Percentiles rank a stretch among this genome's conserved stretches.
These are phyloP conservation scores for Polyporus tsugae DNA, from an alignment of 1,284 basidiomycete genomes.

Conservation along the genomic window DNA sequence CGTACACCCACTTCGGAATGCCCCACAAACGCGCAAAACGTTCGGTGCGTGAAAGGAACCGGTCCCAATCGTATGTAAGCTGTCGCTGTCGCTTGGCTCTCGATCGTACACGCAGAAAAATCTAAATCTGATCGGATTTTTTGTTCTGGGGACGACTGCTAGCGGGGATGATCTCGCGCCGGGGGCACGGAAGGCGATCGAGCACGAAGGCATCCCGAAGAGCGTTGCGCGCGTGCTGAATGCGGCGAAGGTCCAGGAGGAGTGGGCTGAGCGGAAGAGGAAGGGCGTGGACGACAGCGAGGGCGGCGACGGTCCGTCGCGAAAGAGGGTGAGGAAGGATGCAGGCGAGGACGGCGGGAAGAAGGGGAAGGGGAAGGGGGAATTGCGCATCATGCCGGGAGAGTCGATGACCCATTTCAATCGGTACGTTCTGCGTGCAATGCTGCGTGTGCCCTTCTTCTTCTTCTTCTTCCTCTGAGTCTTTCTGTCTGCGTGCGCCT, in stretches of 20 bases:
- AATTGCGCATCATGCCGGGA: conserved; percentile 63
- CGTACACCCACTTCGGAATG: conserved; percentile 46
- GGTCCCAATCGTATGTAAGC: conserved; percentile 49
- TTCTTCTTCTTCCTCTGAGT: neutral
- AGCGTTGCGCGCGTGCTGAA: conserved; percentile 68
- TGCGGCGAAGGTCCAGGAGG: conserved; percentile 62
- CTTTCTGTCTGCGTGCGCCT: neutral
- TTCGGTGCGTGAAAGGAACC: conserved; percentile 52
- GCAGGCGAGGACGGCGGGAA: conserved; percentile 23
- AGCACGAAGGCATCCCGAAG: conserved; percentile 70
- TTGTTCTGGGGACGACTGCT: conserved; percentile 6
- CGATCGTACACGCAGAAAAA: neutral
- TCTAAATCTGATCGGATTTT: neutral
- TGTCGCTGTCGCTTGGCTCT: conserved; percentile 15
- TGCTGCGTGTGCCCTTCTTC: neutral
- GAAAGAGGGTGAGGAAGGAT: conserved; percentile 47
- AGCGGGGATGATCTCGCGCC: conserved; percentile 54
- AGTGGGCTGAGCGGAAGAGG: conserved; percentile 61
- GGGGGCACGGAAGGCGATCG: conserved; percentile 33
- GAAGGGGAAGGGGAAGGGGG: conserved; percentile 19
- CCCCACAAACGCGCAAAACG: conserved; percentile 72
- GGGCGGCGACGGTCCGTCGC: conserved; percentile 40
- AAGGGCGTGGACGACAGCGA: conserved; percentile 45
- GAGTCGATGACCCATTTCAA: conserved; percentile 81
- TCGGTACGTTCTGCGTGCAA: conserved; percentile 53